Base-by-base conservation (phyloP, 345 rosid genomes). In the Eucalyptus decipiens region DNA sequence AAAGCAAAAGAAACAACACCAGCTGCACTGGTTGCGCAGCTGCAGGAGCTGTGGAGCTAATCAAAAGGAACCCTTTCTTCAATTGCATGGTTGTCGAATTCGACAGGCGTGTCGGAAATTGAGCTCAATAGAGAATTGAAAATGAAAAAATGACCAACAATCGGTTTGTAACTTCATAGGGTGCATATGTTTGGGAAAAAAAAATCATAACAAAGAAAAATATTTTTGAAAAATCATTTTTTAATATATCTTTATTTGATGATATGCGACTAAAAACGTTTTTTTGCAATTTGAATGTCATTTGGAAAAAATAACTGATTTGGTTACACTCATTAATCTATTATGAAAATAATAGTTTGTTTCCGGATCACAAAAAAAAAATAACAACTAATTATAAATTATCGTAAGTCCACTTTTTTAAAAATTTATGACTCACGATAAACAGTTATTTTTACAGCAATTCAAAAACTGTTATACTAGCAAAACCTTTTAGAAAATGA, bases 341-440 rank as follows among this genome's bases (percentile, higher is more conserved):
- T 11, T 1, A 52, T 19, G 58, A 52, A 52, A 52, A 52, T 52
- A 52, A 52, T 5, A 0, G 5, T 52, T 52, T 52, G 11, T 0
- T 52, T 52, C 2, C 7, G 1, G 4, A 52, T 52, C 26, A 52
- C 2, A 52, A 19, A 52, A 52, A 52, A 8, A 52, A 52, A 19
- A 52, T 21, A 52, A 21, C 5, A 52, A 52, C 3, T 19, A 19
- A 19, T 52, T 52, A 52, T 52, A 52, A 52, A 52, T 52, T 3
- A 0, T 52, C 19, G 10, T 52, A 1, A 52, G 24, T 7, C 4
- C 4, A 52, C 4, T 18, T 52, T 2, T 18, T 52, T 18, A 7
- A 52, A 52, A 52, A 52, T 52, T 1, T 52, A 52, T 52, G 4
- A 19, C 5, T 52, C 9, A 19, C 4, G 2, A 52, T 52, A 52